Base-by-base conservation (phyloP, 257 asterid genomes). In the Fraxinus quadrangulata region DNA sequence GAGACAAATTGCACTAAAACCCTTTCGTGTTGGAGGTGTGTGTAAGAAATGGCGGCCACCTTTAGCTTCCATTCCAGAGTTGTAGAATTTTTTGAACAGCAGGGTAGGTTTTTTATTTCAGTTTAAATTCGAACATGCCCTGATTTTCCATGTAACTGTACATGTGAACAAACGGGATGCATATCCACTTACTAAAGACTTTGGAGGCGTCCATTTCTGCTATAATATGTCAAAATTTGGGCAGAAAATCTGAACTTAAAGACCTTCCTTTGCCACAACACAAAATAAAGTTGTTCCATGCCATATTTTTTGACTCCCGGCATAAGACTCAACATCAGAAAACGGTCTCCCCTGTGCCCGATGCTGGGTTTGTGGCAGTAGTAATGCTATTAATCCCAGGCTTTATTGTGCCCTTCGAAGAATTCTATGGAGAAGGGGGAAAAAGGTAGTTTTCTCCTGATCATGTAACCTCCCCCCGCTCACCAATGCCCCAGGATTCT, bases 61-160 rank as follows among this genome's bases (percentile, higher is more conserved):
- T 70, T 81, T 89, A 72, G 85, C 79, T 73, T 78, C 90, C 13
- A 83, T 87, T 80, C 89, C 87, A 0, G 91, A 88, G 78, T 75
- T 81, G 30, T 79, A 73, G 34, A 75, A 67, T 34, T 72, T 33
- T 33, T 30, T 26, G 9, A 67, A 30, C 6, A 11, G 11, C 26
- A 6, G 28, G 11, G 66, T 37, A 1, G 76, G 36, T 3, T 7
- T 66, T 5, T 19, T 19, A 6, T 23, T 21, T 6, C 7, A 6
- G 1, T 0, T 42, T 47, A 47, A 14, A 5, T 47, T 16, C 1
- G 8, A 47, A 16, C 16, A 69, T 23, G 37, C 84, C 85, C 78
- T 31, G 4, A 74, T 81, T 47, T 78, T 81, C 73, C 5, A 11
- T 21, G 65, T 14, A 40, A n/a, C 28, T 21, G 40, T 42, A 45